Evolutionary conservation across 2,329 filamentous ascomycete genomes (phyloP), one percentile per base, ranked within the genome.

Genomic region (Ambrosiella xylebori): DNA sequence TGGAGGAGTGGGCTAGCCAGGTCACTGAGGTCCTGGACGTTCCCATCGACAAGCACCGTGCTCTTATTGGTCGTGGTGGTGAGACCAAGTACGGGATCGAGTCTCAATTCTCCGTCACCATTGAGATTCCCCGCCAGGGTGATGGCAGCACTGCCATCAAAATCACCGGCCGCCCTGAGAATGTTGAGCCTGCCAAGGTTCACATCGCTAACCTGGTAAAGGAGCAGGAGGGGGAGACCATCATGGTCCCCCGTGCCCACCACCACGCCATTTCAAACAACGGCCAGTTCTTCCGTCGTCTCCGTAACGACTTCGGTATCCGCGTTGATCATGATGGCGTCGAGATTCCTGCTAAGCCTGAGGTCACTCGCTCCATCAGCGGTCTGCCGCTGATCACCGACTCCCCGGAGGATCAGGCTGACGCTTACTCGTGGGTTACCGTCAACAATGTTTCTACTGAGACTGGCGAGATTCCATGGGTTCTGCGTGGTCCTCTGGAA

Each of bases 331-430:
- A 97, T 68, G 86, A 82, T 58, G 89, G 90, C 50, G 82, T 93
- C 61, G 74, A 84, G 59, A 74, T 86, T 3, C 93, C 93, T 5
- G 68, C 82, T 44, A 89, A 84, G 71, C 79, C 85, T 36, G 71
- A 79, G 59, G 71, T 75, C 59, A 68, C 73, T 7, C 77, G 80
- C 19, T 74, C 75, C 44, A 84, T 80, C 62, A 80, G 79, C 50
- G 77, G 75, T 44, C 78, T 95, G 59, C 93, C 93, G n/a, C 72
- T 98, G 64, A 97, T 97, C 70, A 97, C 90, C 0, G 93, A 97
- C 66, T 87, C 93, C 56, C 78, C 79, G 1, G 79, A 82, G 12
- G 72, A 77, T 11, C 70, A 77, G 19, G 75, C 80, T 6, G 82
- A 86, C 62, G 79, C 76, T 19, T 83, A 95, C 73, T 88, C 86